Evolutionary conservation across 305 asterid genomes (phyloP).

Genomic region (Fraxinus albicans): DNA sequence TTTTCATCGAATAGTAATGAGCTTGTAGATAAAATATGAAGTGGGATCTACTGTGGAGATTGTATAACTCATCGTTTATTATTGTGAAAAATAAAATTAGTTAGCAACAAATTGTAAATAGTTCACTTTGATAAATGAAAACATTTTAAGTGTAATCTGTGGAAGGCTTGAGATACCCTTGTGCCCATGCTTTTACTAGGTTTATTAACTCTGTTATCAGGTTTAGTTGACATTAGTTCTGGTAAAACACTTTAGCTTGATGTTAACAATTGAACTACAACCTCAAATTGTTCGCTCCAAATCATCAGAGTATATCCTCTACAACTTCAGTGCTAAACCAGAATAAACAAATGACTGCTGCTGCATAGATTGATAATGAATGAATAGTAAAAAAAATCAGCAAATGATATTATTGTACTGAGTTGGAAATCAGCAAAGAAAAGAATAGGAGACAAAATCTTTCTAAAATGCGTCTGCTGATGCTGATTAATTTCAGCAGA

Average conservation of each 20-base stretch:
- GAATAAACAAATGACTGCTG: background rate
- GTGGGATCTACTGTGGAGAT: background rate
- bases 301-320: background rate
- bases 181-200: background rate
- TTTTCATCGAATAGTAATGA: background rate
- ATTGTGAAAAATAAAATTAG: background rate
- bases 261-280: background rate
- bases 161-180: background rate
- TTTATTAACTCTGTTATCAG: background rate
- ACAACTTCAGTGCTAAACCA: background rate
- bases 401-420: background rate
- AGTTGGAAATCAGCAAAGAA: background rate
- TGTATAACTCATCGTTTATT: background rate
- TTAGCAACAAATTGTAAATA: background rate
- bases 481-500: conserved; percentile 41
- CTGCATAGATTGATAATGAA: background rate
- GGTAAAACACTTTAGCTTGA: background rate
- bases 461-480: conserved; percentile 11
- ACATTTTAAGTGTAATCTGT: background rate
- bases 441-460: background rate
- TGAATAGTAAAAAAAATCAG: background rate
- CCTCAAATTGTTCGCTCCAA: background rate
- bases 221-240: background rate
- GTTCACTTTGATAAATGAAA: background rate
- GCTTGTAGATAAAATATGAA: background rate